Conservation (phyloP, 164 flowering plant species). For the Vitis riparia region DNA sequence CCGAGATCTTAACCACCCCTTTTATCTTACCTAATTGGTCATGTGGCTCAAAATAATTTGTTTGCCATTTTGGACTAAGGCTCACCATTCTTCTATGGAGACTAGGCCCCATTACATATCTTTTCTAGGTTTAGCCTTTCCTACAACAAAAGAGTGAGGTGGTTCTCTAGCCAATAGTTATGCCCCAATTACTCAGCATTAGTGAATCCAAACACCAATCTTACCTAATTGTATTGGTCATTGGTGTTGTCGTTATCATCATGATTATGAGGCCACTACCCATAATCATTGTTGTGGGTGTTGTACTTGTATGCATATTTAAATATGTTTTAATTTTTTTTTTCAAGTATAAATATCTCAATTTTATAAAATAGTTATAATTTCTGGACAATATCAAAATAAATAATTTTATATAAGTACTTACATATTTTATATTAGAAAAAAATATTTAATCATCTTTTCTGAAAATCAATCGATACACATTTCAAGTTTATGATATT, state of each 20-base stretch:
- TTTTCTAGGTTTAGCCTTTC: not conserved
- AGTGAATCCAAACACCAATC: no score
- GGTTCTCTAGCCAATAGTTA: slow-evolving; percentile 1
- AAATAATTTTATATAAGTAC: no score
- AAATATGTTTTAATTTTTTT: no score
- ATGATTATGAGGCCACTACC: not conserved
- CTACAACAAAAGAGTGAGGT: not conserved
- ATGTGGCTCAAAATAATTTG: slow-evolving; percentile 12
- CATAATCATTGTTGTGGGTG: no score
- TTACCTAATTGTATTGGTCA: not conserved
- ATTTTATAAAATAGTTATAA: no score
- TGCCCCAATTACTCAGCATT: not conserved
- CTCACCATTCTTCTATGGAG: not conserved
- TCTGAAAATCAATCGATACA: no score
- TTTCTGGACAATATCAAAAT: rapidly evolving
- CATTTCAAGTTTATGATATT: no score
- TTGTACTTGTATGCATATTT: no score
- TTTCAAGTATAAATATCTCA: no score
- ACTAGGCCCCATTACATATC: not conserved
- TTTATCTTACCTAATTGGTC: not conserved
- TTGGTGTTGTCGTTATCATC: not conserved
- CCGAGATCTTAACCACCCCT: no score
- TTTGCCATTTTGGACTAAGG: not conserved
- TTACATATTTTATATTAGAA: no score
- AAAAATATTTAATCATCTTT: no score